These are phyloP conservation scores for Monotropa hypopitys DNA, from an alignment of 179 eudicot species.

Conservation along the genomic window DNA sequence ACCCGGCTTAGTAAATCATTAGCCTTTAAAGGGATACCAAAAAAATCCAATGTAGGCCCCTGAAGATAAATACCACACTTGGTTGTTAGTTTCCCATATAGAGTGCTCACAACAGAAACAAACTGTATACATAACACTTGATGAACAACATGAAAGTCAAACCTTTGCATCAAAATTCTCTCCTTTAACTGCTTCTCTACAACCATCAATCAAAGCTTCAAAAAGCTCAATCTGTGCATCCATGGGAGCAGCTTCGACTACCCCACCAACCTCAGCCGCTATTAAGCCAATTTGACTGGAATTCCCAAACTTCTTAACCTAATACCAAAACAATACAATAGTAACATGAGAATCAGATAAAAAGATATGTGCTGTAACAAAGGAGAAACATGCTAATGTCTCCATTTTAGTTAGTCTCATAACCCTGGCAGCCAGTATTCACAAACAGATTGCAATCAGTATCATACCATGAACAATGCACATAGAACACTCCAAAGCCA, in stretches of 20 bases:
- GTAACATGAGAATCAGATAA: not conserved
- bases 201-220: slow-evolving; percentile 84
- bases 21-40: slow-evolving; percentile 96
- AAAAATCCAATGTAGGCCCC: slow-evolving; percentile 92
- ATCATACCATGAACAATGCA: not conserved
- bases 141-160: not conserved
- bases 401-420: not conserved
- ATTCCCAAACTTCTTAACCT: slow-evolving; percentile 97
- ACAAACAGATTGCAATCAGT: not conserved
- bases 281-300: slow-evolving; percentile 70
- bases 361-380: not conserved
- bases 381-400: not conserved
- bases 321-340: slow-evolving; percentile 1
- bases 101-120: not conserved
- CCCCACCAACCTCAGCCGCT: slow-evolving; percentile 88
- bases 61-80: slow-evolving; percentile 14
- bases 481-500: not conserved
- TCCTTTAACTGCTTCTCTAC: slow-evolving; percentile 70
- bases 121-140: not conserved
- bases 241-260: slow-evolving; percentile 73
- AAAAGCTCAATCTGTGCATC: slow-evolving; percentile 92
- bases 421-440: not conserved
- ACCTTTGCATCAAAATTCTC: slow-evolving; percentile 68
- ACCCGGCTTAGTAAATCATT: slow-evolving; percentile 75
- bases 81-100: not conserved